These are phyloP conservation scores for Neohortaea acidophila DNA, from an alignment of 495 filamentous ascomycete species.

Conservation along the genomic window DNA sequence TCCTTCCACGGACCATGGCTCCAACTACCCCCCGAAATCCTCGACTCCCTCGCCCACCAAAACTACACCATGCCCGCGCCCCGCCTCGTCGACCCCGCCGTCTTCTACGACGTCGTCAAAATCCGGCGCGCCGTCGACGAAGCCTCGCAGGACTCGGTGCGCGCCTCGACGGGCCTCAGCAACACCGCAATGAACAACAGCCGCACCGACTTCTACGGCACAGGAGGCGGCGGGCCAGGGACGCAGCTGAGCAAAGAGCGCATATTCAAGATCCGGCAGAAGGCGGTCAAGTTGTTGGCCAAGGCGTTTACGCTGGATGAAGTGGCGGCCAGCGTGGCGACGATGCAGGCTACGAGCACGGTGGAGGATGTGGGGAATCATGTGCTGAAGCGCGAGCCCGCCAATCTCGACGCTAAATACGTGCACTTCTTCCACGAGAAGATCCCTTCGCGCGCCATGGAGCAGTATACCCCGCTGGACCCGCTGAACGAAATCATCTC, in stretches of 20 bases:
- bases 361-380: slow-evolving; percentile 62
- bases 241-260: slow-evolving; percentile 57
- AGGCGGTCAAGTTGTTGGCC: slow-evolving; percentile 58
- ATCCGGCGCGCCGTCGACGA: slow-evolving; percentile 63
- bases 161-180: slow-evolving; percentile 55
- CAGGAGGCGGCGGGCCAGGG: slow-evolving; percentile 40
- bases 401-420: slow-evolving; percentile 50
- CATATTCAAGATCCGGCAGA: slow-evolving; percentile 58
- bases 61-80: slow-evolving; percentile 64
- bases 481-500: slow-evolving; percentile 51
- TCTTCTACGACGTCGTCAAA: slow-evolving; percentile 71
- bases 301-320: slow-evolving; percentile 65
- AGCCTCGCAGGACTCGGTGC: slow-evolving; percentile 58
- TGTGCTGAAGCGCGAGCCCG: slow-evolving; percentile 48
- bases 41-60: slow-evolving; percentile 59
- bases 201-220: slow-evolving; percentile 43
- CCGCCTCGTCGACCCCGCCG: slow-evolving; percentile 60
- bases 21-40: slow-evolving; percentile 66
- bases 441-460: slow-evolving; percentile 62
- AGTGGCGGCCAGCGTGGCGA: slow-evolving; percentile 65
- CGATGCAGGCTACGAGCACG: slow-evolving; percentile 65
- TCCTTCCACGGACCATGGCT: slow-evolving; percentile 76
- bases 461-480: slow-evolving; percentile 51
- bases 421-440: slow-evolving; percentile 83
- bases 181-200: slow-evolving; percentile 37